Evolutionary conservation across 345 rosid species (phyloP).

Genomic region (Combretum micranthum): DNA sequence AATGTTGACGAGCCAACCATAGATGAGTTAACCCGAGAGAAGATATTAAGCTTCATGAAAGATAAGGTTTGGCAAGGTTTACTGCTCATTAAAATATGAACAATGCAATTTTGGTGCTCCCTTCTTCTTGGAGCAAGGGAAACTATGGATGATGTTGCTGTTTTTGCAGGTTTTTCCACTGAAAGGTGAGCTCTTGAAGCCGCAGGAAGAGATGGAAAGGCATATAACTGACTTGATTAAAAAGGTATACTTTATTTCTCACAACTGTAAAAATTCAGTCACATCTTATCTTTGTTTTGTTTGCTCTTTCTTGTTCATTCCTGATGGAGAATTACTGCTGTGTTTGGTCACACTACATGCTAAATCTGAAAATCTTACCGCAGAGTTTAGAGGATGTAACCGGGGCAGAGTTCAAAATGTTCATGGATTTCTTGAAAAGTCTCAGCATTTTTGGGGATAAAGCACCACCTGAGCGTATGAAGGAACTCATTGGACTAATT

Average conservation of each 20-base stretch:
- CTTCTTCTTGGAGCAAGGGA: too few relatives aligned
- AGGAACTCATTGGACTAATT: constrained; percentile 76
- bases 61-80: constrained; percentile 54
- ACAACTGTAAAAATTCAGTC: background rate
- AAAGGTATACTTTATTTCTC: constrained; percentile 33
- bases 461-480: constrained; percentile 92
- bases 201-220: constrained; percentile 95
- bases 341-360: constrained; percentile 1
- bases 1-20: constrained; percentile 65
- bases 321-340: background rate
- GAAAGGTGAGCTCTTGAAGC: constrained; percentile 83
- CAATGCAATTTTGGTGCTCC: too few relatives aligned
- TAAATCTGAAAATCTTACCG: constrained; percentile 11
- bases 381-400: constrained; percentile 97
- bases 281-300: background rate
- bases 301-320: background rate
- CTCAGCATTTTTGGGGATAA: constrained; percentile 89
- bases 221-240: constrained; percentile 87
- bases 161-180: constrained; percentile 73
- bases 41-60: constrained; percentile 70
- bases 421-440: constrained; percentile 89
- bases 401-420: constrained; percentile 96
- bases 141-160: too few relatives aligned
- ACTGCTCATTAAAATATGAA: too few relatives aligned
- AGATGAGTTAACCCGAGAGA: constrained; percentile 75